These are phyloP conservation scores for Nigrospora sphaerica DNA, from an alignment of 2,329 filamentous ascomycete species.

Conservation along the genomic window DNA sequence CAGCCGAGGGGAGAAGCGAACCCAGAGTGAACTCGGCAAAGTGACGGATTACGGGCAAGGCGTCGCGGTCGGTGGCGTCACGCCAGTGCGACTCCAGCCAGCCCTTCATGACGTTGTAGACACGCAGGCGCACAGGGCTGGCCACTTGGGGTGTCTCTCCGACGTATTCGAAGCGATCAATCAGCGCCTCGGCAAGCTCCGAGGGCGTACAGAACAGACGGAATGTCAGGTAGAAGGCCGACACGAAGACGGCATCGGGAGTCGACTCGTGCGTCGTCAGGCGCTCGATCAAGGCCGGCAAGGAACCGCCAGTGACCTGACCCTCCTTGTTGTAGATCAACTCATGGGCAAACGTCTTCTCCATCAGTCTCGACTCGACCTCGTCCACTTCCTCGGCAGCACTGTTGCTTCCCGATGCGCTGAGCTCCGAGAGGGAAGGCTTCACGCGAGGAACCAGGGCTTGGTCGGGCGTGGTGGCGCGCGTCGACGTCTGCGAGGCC, in stretches of 20 bases:
- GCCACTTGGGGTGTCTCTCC: slow-evolving; percentile 69
- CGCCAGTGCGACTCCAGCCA: slow-evolving; percentile 98
- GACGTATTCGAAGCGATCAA: slow-evolving; percentile 89
- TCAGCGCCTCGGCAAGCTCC: slow-evolving; percentile 73
- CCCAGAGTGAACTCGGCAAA: slow-evolving; percentile 73
- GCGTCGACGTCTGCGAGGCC: slow-evolving; percentile 74
- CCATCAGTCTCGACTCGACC: slow-evolving; percentile 75
- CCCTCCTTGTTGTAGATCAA: slow-evolving; percentile 91
- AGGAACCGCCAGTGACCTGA: slow-evolving; percentile 84
- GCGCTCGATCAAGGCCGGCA: slow-evolving; percentile 87
- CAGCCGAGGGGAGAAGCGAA: slow-evolving; percentile 65
- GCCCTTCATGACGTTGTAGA: slow-evolving; percentile 95
- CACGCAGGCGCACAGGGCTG: slow-evolving; percentile 75
- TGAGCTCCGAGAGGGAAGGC: slow-evolving; percentile 62
- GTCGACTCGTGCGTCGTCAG: slow-evolving; percentile 90
- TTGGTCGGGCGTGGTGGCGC: slow-evolving; percentile 79
- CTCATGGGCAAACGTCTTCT: slow-evolving; percentile 86
- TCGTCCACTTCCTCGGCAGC: slow-evolving; percentile 72
- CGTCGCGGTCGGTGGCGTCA: slow-evolving; percentile 68
- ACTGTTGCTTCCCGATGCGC: slow-evolving; percentile 56
- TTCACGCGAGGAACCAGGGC: slow-evolving; percentile 46
- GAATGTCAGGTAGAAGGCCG: slow-evolving; percentile 94
- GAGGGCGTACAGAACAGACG: slow-evolving; percentile 80
- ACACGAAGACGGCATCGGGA: slow-evolving; percentile 85
- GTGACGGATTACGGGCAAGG: slow-evolving; percentile 66